Evolutionary conservation across 768 basidiomycete species (phyloP).

Genomic region (Tylopilus plumbeoviolaceoides): DNA sequence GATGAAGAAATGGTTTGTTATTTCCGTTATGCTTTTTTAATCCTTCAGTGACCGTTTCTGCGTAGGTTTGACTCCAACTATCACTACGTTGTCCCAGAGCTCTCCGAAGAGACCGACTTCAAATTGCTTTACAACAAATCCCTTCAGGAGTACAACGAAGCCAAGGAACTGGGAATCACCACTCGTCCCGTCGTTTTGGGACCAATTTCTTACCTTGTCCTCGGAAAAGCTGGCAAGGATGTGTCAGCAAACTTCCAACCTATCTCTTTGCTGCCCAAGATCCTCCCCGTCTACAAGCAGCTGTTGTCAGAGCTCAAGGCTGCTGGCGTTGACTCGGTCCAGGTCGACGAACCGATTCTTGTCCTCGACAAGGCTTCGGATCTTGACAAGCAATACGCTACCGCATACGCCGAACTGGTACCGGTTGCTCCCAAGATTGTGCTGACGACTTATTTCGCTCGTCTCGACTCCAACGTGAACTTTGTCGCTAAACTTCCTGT

Average conservation of each 20-base stretch:
- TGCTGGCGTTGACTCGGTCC: constrained; percentile 91
- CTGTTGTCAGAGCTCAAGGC: constrained; percentile 87
- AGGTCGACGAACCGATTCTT: constrained; percentile 95
- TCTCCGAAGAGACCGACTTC: constrained; percentile 87
- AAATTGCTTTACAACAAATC: constrained; percentile 96
- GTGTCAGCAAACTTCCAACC: constrained; percentile 83
- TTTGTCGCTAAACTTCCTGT: constrained; percentile 91
- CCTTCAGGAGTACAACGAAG: constrained; percentile 91
- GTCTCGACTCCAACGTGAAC: constrained; percentile 87
- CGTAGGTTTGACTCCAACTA: constrained; percentile 97
- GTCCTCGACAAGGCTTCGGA: constrained; percentile 81
- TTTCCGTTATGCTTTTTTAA: not conserved
- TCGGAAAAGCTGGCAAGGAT: constrained; percentile 88
- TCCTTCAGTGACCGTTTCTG: constrained; percentile 1
- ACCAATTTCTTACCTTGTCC: constrained; percentile 90
- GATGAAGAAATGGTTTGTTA: constrained; percentile 97
- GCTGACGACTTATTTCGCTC: constrained; percentile 94
- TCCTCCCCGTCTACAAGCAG: constrained; percentile 89
- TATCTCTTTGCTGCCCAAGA: constrained; percentile 82
- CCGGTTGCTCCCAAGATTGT: constrained; percentile 87
- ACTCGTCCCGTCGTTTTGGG: constrained; percentile 97
- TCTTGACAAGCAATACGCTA: constrained; percentile 74
- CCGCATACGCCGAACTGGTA: constrained; percentile 77
- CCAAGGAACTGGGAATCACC: constrained; percentile 78
- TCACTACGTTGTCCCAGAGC: constrained; percentile 97